phyloP scores from a whole-genome alignment of 305 asterid species.

The Solanum chacoense region DNA sequence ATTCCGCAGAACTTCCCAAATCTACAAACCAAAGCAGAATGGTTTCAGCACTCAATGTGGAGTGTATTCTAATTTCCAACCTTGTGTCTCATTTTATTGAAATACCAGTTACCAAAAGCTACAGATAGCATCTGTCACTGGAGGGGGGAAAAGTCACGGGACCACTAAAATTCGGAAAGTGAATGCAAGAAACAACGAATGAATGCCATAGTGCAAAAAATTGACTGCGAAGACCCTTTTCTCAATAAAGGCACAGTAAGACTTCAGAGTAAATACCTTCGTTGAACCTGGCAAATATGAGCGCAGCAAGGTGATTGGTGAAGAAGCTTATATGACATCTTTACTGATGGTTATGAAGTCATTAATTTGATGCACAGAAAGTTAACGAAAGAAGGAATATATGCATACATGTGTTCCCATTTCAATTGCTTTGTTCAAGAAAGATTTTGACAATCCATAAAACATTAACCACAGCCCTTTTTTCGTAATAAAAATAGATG shows the following conservation, averaged over 20 bases:
- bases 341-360: neutral
- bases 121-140: neutral
- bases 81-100: neutral
- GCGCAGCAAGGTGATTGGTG: neutral
- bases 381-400: neutral
- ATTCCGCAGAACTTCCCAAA: slow-evolving; percentile 88
- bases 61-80: neutral
- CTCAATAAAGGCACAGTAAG: neutral
- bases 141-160: neutral
- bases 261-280: neutral
- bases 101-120: neutral
- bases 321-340: neutral
- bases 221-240: neutral
- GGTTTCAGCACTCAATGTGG: neutral
- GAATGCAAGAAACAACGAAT: neutral
- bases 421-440: neutral
- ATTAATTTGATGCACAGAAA: neutral
- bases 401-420: neutral
- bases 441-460: neutral
- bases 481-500: neutral
- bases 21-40: slow-evolving; percentile 24
- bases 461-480: neutral
- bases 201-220: neutral
- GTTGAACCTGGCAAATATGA: neutral
- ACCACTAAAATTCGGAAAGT: neutral